These are phyloP conservation scores for Termitomyces sp. DNA, from an alignment of 768 basidiomycete genomes.

Conservation along the genomic window DNA sequence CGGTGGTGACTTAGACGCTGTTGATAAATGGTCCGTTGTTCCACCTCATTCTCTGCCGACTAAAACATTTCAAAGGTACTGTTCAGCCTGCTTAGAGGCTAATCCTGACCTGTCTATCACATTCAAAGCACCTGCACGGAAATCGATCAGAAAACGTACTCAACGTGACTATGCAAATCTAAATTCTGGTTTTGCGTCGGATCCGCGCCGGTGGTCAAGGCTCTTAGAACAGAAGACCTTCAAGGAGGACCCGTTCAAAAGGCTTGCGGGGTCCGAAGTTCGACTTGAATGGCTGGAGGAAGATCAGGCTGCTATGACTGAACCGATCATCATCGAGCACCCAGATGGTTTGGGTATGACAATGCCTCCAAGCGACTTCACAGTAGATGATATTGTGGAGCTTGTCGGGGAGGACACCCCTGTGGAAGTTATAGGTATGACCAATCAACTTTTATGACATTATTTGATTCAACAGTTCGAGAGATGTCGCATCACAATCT, in stretches of 20 bases:
- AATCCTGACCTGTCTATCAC: slow-evolving; percentile 65
- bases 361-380: slow-evolving; percentile 71
- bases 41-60: slow-evolving; percentile 3
- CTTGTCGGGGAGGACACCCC: slow-evolving; percentile 73
- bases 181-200: slow-evolving; percentile 58
- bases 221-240: slow-evolving; percentile 67
- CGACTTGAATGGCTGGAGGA: slow-evolving; percentile 68
- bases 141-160: slow-evolving; percentile 71
- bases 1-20: slow-evolving; percentile 54
- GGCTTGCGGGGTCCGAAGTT: slow-evolving; percentile 65
- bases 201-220: slow-evolving; percentile 62
- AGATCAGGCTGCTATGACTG: slow-evolving; percentile 69
- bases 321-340: slow-evolving; percentile 76
- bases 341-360: slow-evolving; percentile 86
- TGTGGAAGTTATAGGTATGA: slow-evolving; percentile 87
- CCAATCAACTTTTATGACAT: background rate
- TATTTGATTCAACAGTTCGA: slow-evolving; percentile 1
- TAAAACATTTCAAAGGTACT: slow-evolving; percentile 50
- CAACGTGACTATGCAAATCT: slow-evolving; percentile 78
- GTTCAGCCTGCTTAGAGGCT: slow-evolving; percentile 52
- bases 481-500: slow-evolving; percentile 87
- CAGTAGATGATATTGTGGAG: slow-evolving; percentile 76
- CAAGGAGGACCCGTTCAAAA: slow-evolving; percentile 56
- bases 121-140: slow-evolving; percentile 72
- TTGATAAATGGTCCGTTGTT: slow-evolving; percentile 72